A percentile compares a stretch with the other conserved stretches of the same genome.
These are phyloP conservation scores for Rhododendron williamsianum DNA, from an alignment of 148 eudicot genomes.

Conservation along the genomic window DNA sequence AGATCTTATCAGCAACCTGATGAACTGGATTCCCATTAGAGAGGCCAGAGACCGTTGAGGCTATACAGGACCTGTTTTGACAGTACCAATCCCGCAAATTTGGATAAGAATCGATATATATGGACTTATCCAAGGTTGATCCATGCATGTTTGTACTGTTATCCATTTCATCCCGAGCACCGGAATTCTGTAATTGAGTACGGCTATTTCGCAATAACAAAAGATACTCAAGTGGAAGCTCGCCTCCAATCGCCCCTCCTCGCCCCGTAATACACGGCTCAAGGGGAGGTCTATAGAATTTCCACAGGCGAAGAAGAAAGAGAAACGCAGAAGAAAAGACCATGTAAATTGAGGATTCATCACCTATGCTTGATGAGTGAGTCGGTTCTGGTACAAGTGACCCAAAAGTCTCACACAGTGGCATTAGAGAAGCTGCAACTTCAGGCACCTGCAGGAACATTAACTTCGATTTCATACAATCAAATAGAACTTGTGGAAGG, in stretches of 20 bases:
- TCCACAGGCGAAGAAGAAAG: conserved; percentile 30
- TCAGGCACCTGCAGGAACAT: conserved; percentile 22
- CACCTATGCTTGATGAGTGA: conserved; percentile 5
- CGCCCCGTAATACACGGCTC: conserved; percentile 20
- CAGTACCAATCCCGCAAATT: conserved; percentile 27
- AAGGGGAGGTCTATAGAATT: conserved; percentile 24
- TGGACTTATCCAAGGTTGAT: conserved; percentile 10
- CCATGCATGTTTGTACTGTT: conserved; percentile 8
- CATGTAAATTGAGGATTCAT: conserved; percentile 20
- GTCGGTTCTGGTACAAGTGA: conserved; percentile 16
- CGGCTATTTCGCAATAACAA: conserved; percentile 23
- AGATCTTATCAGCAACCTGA: conserved; percentile 21
- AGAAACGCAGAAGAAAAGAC: conserved; percentile 31
- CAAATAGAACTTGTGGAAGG: background rate
- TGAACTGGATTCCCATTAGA: conserved; percentile 27
- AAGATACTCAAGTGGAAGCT: conserved; percentile 25
- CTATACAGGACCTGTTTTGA: conserved; percentile 26
- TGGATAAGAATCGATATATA: conserved; percentile 28
- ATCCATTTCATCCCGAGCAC: background rate
- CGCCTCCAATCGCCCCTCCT: conserved; percentile 22
- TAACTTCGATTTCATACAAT: background rate
- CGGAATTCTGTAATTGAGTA: conserved; percentile 6
- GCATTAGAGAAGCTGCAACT: conserved; percentile 27
- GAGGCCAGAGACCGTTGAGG: conserved; percentile 25
- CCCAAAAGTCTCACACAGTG: conserved; percentile 29